Conservation (phyloP, 306 rosid species). For the Luffa aegyptiaca region DNA sequence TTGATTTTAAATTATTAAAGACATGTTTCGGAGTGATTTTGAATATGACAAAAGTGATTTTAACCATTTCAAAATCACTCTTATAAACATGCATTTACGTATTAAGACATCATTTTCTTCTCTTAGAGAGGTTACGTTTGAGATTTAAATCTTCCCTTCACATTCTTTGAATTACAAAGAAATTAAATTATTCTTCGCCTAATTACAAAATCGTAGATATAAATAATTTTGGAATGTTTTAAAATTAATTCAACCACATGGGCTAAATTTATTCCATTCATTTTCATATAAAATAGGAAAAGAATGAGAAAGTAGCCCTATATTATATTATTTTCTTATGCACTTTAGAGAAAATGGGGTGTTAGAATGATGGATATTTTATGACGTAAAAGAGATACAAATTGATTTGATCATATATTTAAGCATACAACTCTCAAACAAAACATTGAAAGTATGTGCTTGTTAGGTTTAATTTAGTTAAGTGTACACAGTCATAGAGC, state of each 20-base stretch:
- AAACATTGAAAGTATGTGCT: neutral
- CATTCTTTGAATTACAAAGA: too few species aligned
- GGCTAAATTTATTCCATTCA: neutral
- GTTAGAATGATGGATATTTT: neutral
- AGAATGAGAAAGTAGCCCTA: neutral
- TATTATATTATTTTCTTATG: neutral
- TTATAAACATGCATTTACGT: too few species aligned
- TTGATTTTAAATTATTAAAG: too few species aligned
- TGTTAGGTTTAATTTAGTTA: neutral
- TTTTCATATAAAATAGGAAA: neutral
- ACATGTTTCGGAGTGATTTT: too few species aligned
- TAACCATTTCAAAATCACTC: too few species aligned
- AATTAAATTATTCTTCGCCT: neutral
- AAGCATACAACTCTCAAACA: neutral
- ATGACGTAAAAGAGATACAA: neutral
- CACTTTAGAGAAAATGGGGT: neutral
- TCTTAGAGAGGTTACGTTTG: fast-evolving
- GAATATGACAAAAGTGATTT: too few species aligned
- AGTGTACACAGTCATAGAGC: conserved; percentile 1
- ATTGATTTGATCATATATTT: neutral
- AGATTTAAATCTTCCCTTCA: too few species aligned
- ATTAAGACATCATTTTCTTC: too few species aligned
- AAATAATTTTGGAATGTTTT: neutral
- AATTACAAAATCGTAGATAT: too few species aligned
- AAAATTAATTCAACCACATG: neutral